These are phyloP conservation scores for Ogataea degrootiae DNA, from an alignment of 805 yeast species.

Conservation along the genomic window DNA sequence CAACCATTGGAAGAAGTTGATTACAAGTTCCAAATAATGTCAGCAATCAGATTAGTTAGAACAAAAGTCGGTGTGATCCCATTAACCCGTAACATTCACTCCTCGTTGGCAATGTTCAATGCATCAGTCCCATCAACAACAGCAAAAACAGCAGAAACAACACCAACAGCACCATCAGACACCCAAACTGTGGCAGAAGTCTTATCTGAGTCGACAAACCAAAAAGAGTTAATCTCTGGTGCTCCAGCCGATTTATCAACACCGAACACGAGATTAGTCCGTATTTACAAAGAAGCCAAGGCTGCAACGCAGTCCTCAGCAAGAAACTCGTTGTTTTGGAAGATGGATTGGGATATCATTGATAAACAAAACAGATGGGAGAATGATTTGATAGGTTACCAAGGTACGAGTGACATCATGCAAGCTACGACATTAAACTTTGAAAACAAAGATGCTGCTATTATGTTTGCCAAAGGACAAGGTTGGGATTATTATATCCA, in stretches of 20 bases:
- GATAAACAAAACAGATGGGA: constrained; percentile 83
- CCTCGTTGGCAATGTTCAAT: background rate
- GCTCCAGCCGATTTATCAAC: constrained; percentile 66
- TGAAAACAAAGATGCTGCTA: constrained; percentile 70
- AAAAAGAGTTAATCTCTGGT: constrained; percentile 63
- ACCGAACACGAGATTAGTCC: constrained; percentile 51
- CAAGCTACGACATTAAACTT: constrained; percentile 74
- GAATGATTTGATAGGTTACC: constrained; percentile 83
- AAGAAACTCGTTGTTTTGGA: constrained; percentile 56
- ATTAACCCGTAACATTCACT: background rate
- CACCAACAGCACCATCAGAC: background rate
- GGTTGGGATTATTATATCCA: constrained; percentile 83
- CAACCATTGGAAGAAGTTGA: background rate
- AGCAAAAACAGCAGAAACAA: background rate
- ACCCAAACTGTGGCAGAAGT: background rate
- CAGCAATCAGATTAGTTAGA: background rate
- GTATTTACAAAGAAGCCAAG: constrained; percentile 73
- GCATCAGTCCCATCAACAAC: background rate
- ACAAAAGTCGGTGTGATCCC: constrained; percentile 4
- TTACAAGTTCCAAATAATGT: background rate
- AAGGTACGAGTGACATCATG: constrained; percentile 74
- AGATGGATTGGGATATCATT: constrained; percentile 77
- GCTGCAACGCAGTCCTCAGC: constrained; percentile 77
- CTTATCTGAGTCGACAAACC: constrained; percentile 11
- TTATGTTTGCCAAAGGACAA: constrained; percentile 73